Base-by-base conservation (phyloP, 2,329 filamentous ascomycete genomes). In the Cercospora sesami region DNA sequence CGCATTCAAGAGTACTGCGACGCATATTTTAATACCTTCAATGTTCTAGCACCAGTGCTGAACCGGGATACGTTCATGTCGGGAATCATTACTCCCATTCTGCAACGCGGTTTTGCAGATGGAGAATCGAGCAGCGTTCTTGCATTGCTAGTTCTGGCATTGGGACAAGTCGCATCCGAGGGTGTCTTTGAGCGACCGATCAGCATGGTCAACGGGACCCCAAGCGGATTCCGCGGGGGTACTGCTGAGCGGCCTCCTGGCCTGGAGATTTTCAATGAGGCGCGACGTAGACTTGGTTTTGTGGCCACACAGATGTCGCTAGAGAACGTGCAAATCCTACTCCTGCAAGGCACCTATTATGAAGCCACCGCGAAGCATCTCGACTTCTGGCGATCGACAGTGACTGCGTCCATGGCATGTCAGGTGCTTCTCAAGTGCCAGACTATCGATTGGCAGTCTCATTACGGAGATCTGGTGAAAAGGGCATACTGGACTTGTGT, bases 321-420 rank as follows among this genome's bases (percentile, higher is more conserved):
- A 28, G 86, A 88, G 71, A 87, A 85, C 68, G 81, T 89, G 7
- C 87, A 89, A 72, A 83, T 87, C 57, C 83, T 85, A 72, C 80
- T 86, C 6, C 78, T 90, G 30, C 82, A 85, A 66, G 85, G 86
- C 7, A 75, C 69, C 5, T 76, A 75, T 60, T 75, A 71, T 67
- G 72, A 74, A 36, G 68, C 74, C 2, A 73, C 67, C 21, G 73
- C 71, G 31, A 62, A 69, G 8, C 70, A 74, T 68, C 66, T 89
- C 84, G 87, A 89, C 68, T 88, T 87, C 70, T 89, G 87, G 87
- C 83, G 86, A 63, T 84, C 86, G 77, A 83, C 82, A 5, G 83
- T 83, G 3, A 81, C 81, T 18, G 86, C 87, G 4, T 88, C 86
- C 0, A 78, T 85, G 72, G 83, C 86, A 16, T 88, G 86, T 69